Percentiles rank a stretch among this genome's conserved stretches.
These are phyloP conservation scores for Aristolochia fimbriata DNA, from an alignment of 164 flowering plant species.

Conservation along the genomic window DNA sequence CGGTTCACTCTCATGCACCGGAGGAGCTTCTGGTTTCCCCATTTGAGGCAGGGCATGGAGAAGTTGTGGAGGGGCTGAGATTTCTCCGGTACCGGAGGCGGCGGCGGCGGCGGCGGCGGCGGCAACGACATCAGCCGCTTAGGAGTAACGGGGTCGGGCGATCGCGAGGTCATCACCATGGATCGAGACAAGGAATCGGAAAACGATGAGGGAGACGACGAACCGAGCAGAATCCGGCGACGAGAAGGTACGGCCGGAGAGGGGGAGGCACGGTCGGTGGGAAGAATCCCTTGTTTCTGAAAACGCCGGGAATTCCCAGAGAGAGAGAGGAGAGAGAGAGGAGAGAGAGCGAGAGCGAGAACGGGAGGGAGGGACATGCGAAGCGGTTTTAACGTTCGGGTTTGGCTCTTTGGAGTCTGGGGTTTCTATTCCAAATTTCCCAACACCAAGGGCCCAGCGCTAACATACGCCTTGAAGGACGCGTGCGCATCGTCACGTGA, in stretches of 20 bases:
- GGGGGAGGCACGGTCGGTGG: not conserved
- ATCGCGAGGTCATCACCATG: not conserved
- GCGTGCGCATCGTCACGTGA: too few species aligned
- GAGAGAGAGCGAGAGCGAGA: not conserved
- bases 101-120: constrained; percentile 42
- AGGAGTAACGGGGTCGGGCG: not conserved
- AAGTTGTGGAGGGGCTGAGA: constrained; percentile 64
- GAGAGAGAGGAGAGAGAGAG: too few species aligned
- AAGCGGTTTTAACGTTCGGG: constrained; percentile 5
- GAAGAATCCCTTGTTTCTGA: not conserved
- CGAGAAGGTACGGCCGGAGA: not conserved
- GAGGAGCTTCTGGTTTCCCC: constrained; percentile 53
- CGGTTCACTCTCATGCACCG: constrained; percentile 37
- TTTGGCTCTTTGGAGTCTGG: not conserved
- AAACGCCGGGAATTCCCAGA: not conserved
- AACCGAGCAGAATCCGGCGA: not conserved
- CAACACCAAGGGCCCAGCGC: too few species aligned
- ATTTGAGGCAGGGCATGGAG: constrained; percentile 40
- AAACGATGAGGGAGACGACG: not conserved
- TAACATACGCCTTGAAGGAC: too few species aligned
- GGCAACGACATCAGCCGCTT: constrained; percentile 16
- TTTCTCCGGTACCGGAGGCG: constrained; percentile 28
- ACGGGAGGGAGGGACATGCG: not conserved
- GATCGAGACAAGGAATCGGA: not conserved
- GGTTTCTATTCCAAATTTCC: not conserved